phyloP scores from a whole-genome alignment of 2,329 filamentous ascomycete genomes.

The Geosmithia morbida region DNA sequence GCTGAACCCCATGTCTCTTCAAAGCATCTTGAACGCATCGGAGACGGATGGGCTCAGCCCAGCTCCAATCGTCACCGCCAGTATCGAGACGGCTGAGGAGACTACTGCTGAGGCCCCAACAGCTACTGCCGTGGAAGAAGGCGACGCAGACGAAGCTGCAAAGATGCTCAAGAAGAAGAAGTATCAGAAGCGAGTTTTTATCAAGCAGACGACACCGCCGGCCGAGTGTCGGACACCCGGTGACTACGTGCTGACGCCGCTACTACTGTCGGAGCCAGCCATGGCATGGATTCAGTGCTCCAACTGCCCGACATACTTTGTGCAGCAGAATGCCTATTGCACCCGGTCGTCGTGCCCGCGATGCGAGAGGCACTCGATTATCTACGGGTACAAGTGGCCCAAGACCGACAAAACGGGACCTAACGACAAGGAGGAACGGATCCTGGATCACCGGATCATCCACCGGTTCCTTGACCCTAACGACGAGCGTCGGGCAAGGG shows the following conservation, averaged over 20 bases:
- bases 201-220: conserved; percentile 18
- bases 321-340: conserved; percentile 78
- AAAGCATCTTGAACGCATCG: conserved; percentile 16
- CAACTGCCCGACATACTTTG: conserved; percentile 68
- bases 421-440: conserved; percentile 53
- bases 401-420: conserved; percentile 77
- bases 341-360: conserved; percentile 77
- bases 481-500: conserved; percentile 46
- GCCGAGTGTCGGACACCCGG: conserved; percentile 42
- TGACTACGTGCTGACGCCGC: conserved; percentile 70
- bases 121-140: background rate
- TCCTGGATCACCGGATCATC: conserved; percentile 75
- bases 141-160: conserved; percentile 3
- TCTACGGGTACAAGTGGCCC: conserved; percentile 92
- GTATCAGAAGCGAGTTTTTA: conserved; percentile 16
- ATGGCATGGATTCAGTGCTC: conserved; percentile 83
- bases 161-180: conserved; percentile 25
- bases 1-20: conserved; percentile 15
- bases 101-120: background rate
- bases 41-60: conserved; percentile 6
- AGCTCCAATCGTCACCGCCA: conserved; percentile 6
- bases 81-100: conserved; percentile 11
- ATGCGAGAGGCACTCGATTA: conserved; percentile 87
- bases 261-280: conserved; percentile 58
- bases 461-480: conserved; percentile 68